A percentile compares a stretch with the other conserved stretches of the same genome.
These are phyloP conservation scores for Rutstroemia sp. DNA, from an alignment of 2,329 filamentous ascomycete species.

Conservation along the genomic window DNA sequence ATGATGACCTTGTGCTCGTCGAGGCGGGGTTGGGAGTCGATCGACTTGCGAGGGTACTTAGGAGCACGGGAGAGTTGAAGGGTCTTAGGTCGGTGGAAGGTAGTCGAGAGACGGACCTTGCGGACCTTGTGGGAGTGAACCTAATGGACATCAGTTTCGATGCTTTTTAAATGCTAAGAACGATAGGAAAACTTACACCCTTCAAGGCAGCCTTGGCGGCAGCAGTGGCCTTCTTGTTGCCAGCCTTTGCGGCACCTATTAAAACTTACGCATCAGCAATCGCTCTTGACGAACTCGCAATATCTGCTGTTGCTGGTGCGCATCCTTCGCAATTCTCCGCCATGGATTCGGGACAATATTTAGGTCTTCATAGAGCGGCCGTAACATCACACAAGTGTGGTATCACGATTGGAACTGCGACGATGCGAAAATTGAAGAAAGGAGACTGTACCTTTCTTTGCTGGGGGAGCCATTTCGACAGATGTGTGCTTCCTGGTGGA, in stretches of 20 bases:
- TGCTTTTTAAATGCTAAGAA: slow-evolving; percentile 35
- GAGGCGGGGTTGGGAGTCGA: slow-evolving; percentile 82
- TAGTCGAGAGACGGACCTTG: slow-evolving; percentile 88
- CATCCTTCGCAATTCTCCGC: slow-evolving; percentile 18
- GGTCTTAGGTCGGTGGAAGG: slow-evolving; percentile 97
- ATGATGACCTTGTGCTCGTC: slow-evolving; percentile 98
- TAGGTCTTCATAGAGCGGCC: slow-evolving; percentile 11
- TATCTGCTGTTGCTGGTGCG: slow-evolving; percentile 60
- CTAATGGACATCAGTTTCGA: slow-evolving; percentile 35
- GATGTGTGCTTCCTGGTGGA: slow-evolving; percentile 19
- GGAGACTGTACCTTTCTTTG: slow-evolving; percentile 31
- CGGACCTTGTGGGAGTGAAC: slow-evolving; percentile 75
- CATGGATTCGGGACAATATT: slow-evolving; percentile 4
- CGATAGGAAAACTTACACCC: slow-evolving; percentile 62
- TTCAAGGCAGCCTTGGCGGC: slow-evolving; percentile 95
- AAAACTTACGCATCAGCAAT: slow-evolving; percentile 60
- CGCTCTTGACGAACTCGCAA: slow-evolving; percentile 67
- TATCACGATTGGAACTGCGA: slow-evolving; percentile 12
- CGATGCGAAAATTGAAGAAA: slow-evolving; percentile 12
- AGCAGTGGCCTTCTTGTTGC: slow-evolving; percentile 79
- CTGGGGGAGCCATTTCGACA: slow-evolving; percentile 27
- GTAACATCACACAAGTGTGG: slow-evolving; percentile 14
- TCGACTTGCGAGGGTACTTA: slow-evolving; percentile 95
- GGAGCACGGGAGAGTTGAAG: slow-evolving; percentile 82
- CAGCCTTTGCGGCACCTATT: slow-evolving; percentile 48